Evolutionary conservation across 2,329 filamentous ascomycete genomes (phyloP).

Genomic region (Trichothecium sympodiale): DNA sequence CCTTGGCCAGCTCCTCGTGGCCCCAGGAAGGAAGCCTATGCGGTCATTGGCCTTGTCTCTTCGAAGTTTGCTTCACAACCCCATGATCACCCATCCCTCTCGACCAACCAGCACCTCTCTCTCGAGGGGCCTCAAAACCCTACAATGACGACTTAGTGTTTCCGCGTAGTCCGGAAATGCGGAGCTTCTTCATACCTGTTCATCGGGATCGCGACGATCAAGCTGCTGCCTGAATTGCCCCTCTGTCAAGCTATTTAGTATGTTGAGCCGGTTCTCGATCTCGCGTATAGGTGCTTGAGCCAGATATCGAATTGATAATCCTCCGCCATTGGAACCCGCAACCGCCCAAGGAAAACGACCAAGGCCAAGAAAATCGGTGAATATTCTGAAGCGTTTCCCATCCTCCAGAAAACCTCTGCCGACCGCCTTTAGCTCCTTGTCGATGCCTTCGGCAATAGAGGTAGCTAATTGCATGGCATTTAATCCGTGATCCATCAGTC

Average conservation of each 20-base stretch:
- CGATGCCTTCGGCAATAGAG: constrained; percentile 13
- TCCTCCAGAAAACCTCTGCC: constrained; percentile 19
- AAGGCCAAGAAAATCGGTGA: constrained; percentile 14
- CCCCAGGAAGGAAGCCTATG: too few species aligned
- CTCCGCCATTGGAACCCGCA: constrained; percentile 11
- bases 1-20: too few species aligned
- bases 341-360: constrained; percentile 19
- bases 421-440: constrained; percentile 12
- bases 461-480: too few species aligned
- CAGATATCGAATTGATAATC: constrained; percentile 15
- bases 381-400: constrained; percentile 21
- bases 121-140: too few species aligned
- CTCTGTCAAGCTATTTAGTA: constrained; percentile 14
- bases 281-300: constrained; percentile 14
- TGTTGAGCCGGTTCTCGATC: constrained; percentile 14
- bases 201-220: constrained; percentile 13
- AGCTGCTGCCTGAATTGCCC: constrained; percentile 14
- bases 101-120: too few species aligned
- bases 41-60: too few species aligned
- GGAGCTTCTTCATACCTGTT: constrained; percentile 25
- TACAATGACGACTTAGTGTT: too few species aligned
- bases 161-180: too few species aligned
- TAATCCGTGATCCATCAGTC: too few species aligned
- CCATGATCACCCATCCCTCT: too few species aligned
- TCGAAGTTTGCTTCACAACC: too few species aligned